These are phyloP conservation scores for Haplosporangium gracile DNA, from an alignment of 192 early-diverging fungal species.

Conservation along the genomic window DNA sequence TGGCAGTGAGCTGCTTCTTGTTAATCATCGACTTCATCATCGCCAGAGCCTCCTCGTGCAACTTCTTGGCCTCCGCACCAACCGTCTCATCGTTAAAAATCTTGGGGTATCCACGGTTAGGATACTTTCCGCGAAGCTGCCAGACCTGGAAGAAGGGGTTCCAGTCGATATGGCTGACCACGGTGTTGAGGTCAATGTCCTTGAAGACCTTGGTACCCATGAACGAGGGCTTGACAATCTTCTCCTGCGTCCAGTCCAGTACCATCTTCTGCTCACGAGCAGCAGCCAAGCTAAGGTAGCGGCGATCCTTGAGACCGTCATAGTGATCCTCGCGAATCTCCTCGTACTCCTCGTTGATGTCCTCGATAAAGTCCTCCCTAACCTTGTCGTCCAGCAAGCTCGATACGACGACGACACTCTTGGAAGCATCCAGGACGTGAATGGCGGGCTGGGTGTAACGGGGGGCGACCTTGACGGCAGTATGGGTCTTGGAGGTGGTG, in stretches of 20 bases:
- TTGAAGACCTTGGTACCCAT: constrained; percentile 85
- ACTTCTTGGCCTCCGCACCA: constrained; percentile 89
- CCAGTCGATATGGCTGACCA: constrained; percentile 95
- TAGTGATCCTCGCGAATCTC: constrained; percentile 96
- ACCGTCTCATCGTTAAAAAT: constrained; percentile 97
- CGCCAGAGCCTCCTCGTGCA: constrained; percentile 87
- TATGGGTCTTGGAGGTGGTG: constrained; percentile 96
- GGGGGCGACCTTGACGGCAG: constrained; percentile 96
- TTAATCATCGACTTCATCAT: constrained; percentile 88
- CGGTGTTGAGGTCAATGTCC: constrained; percentile 79
- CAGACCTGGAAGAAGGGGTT: constrained; percentile 99
- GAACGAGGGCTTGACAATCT: constrained; percentile 85
- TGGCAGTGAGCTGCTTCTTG: constrained; percentile 78
- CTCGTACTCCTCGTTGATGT: constrained; percentile 93
- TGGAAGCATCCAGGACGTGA: constrained; percentile 93
- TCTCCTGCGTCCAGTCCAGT: constrained; percentile 81
- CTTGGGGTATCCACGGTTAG: constrained; percentile 97
- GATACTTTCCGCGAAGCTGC: constrained; percentile 95
- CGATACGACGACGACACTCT: constrained; percentile 91
- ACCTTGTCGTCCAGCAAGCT: constrained; percentile 83
- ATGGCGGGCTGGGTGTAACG: constrained; percentile 85
- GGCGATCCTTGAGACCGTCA: constrained; percentile 89
- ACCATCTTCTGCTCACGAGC: constrained; percentile 74
- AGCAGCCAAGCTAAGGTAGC: constrained; percentile 77
- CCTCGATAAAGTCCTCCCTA: constrained; percentile 90